Evolutionary conservation across 225 moss, liverwort and hornwort species (phyloP), one percentile per base, ranked within the genome.

Genomic region (Physcomitrium patens): DNA sequence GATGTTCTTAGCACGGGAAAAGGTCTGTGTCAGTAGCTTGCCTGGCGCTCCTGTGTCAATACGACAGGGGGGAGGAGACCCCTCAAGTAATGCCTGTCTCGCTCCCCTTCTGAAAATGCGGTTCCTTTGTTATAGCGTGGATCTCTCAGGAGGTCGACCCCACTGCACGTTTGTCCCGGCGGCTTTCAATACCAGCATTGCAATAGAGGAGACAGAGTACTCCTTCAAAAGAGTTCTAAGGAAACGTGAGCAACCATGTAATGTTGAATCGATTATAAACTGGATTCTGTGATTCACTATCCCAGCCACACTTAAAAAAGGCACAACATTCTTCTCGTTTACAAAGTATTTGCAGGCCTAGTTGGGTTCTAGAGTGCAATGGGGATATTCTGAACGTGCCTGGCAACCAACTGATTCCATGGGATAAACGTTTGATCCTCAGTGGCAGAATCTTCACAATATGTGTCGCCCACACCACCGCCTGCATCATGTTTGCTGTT

Each of bases 51-150:
- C 66, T 90, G 92, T 26, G 76, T 70, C 77, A 92, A 76, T 76
- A 88, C 86, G 50, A 67, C 84, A 65, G 92, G 92, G 27, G 92
- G 92, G 0, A 92, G 86, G 31, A 92, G 86, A 13, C 92, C 92
- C 74, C 90, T 87, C 80, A 92, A 85, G 73, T 92, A 92, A 63
- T 92, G 92, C 62, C 76, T 31, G 37, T 92, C 83, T 19, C 92
- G 88, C 71, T 92, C 92, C 50, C 77, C 7, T 26, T 88, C 86
- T 23, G 84, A 69, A 28, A 90, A 92, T 17, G 90, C 90, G 76
- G 88, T 86, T 41, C 92, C 92, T 67, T 92, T 92, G 70, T 92
- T 92, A 67, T 80, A 92, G 59, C 90, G 90, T 12, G 92, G 92
- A 71, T 92, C 90, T 60, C 92, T 86, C 20, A 92, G 78, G 43